These are phyloP conservation scores for Backusella tarrabulga DNA, from an alignment of 192 early-diverging fungal species.

Conservation along the genomic window DNA sequence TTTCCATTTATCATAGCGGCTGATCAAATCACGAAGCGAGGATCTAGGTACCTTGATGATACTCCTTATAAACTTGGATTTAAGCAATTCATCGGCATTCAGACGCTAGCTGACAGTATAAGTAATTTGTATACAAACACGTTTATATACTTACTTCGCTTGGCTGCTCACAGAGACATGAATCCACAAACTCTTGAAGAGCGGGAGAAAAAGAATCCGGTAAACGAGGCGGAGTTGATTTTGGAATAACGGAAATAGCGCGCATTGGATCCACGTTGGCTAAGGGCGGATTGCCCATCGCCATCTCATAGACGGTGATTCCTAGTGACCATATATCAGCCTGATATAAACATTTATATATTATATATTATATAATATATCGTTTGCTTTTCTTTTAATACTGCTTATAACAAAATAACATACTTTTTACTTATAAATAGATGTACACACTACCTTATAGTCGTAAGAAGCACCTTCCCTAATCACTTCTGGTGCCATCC, in stretches of 20 bases:
- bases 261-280: slow-evolving; percentile 88
- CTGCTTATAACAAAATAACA: not conserved
- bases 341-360: slow-evolving; percentile 32
- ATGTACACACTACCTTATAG: slow-evolving; percentile 64
- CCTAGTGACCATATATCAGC: slow-evolving; percentile 99
- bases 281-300: slow-evolving; percentile 92
- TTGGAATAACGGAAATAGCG: slow-evolving; percentile 86
- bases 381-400: slow-evolving; percentile 1
- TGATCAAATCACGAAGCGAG: slow-evolving; percentile 63
- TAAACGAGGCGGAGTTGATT: slow-evolving; percentile 75
- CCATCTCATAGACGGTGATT: slow-evolving; percentile 96
- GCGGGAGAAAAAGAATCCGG: slow-evolving; percentile 75
- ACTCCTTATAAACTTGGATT: slow-evolving; percentile 71
- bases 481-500: slow-evolving; percentile 90
- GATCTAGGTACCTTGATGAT: slow-evolving; percentile 51
- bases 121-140: not conserved
- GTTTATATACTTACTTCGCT: slow-evolving; percentile 53
- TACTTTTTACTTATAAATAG: not conserved
- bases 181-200: slow-evolving; percentile 87
- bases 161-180: slow-evolving; percentile 86
- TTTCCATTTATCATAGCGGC: slow-evolving; percentile 62
- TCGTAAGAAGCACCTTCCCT: slow-evolving; percentile 84
- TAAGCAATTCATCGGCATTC: slow-evolving; percentile 83
- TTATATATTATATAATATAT: not conserved
- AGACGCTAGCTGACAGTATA: slow-evolving; percentile 59